Base-by-base conservation (phyloP, 805 yeast species). In the Candida cerambycidarum region DNA sequence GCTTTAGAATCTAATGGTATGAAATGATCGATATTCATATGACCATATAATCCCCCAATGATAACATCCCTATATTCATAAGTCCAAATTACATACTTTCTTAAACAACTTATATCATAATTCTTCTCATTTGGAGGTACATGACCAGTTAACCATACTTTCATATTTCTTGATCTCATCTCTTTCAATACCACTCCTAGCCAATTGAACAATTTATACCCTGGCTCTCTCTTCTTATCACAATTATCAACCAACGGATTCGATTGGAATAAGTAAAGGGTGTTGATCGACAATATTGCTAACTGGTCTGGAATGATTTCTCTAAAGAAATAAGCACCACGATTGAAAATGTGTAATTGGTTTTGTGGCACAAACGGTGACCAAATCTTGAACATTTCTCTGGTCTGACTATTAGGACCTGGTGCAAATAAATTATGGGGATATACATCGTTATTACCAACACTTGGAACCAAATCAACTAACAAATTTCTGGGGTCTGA, bases 21-120 rank as follows among this genome's bases (percentile, higher is more conserved):
- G 58, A 85, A 87, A 64, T 88, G 96, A 58, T 89, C 96, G 42
- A 87, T 70, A 61, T 88, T 88, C 96, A 88, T 88, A 58, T 88
- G 96, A 0, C 96, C 96, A 59, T 77, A 88, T 23, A 88, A 64
- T 9, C 90, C 89, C 14, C 96, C 96, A 48, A 89, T 71, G 19
- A 88, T 84, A 31, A 88, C 76, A 59, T 88, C 96, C 50, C 95
- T 71, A 58, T 83, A 88, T 58, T 87, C 96, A 54, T 86, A 79
- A 27, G 81, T 64, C 95, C 95, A 88, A n/a, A 81, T 73, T 17
- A 85, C 76, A 61, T 80, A 83, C 60, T 87, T 87, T 38, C 88
- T 70, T 51, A 78, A 80, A 57, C 96, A 88, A 32, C 83, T 71
- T 14, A 74, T 68, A 54, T 88, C 95, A 47, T 76, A 79, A 59